A percentile compares a stretch with the other conserved stretches of the same genome.
Conservation (phyloP, 805 yeast species). For the Spathaspora boniae region DNA sequence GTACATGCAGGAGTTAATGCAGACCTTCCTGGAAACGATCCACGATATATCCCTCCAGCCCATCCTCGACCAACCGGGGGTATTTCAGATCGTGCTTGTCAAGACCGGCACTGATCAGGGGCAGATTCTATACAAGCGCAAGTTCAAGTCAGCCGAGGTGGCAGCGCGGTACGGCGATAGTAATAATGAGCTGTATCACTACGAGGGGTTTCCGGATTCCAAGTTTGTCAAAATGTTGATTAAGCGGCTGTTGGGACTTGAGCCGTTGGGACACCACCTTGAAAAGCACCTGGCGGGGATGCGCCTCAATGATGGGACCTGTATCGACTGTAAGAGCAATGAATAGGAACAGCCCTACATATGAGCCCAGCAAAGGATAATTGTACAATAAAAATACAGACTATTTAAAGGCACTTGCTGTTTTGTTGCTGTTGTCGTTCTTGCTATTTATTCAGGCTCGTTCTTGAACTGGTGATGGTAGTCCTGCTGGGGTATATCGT, state of each 20-base stretch:
- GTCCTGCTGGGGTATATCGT: constrained; percentile 20
- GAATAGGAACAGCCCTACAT: constrained; percentile 1
- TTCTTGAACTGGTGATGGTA: constrained; percentile 12
- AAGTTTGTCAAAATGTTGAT: constrained; percentile 70
- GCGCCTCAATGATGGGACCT: constrained; percentile 6
- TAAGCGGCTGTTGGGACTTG: constrained; percentile 33
- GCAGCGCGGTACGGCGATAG: constrained; percentile 15
- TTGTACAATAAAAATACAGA: constrained; percentile 4
- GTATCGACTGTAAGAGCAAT: constrained; percentile 15
- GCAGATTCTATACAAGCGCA: constrained; percentile 47
- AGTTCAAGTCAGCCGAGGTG: constrained; percentile 37
- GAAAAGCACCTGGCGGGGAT: background rate
- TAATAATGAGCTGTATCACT: constrained; percentile 23
- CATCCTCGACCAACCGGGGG: constrained; percentile 20
- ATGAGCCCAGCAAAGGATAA: background rate
- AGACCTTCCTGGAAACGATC: constrained; percentile 68
- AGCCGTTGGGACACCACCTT: constrained; percentile 5
- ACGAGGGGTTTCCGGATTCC: constrained; percentile 85
- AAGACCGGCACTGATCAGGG: constrained; percentile 4
- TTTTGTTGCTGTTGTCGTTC: too few relatives aligned
- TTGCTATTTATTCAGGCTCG: constrained; percentile 13
- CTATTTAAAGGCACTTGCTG: constrained; percentile 1
- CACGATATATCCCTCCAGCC: constrained; percentile 34
- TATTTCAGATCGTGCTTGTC: constrained; percentile 18
- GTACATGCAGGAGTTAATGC: constrained; percentile 82